A percentile compares a stretch with the other conserved stretches of the same genome.
Conservation (phyloP, 2,329 filamentous ascomycete genomes). For the Diplocarpon mali region DNA sequence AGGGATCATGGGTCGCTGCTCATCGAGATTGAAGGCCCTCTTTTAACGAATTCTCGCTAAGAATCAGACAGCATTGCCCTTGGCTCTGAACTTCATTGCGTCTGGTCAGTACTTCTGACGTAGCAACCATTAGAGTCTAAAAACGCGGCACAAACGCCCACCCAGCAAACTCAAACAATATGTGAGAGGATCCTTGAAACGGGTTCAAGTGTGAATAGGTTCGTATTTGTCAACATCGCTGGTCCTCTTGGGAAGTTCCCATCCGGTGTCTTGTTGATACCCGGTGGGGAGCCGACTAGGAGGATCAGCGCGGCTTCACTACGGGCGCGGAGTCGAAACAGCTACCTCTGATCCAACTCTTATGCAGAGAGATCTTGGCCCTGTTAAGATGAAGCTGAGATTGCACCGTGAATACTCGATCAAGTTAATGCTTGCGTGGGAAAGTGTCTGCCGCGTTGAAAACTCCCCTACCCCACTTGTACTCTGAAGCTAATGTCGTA, state of each 20-base stretch:
- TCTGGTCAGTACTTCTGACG: slow-evolving; percentile 61
- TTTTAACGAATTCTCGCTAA: slow-evolving; percentile 8
- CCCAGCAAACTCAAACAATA: slow-evolving; percentile 18
- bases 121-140: slow-evolving; percentile 33
- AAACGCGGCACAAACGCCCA: slow-evolving; percentile 43
- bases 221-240: slow-evolving; percentile 26
- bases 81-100: slow-evolving; percentile 83
- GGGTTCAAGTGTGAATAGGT: slow-evolving; percentile 28
- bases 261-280: slow-evolving; percentile 4
- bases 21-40: not conserved
- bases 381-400: slow-evolving; percentile 64
- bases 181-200: slow-evolving; percentile 11
- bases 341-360: slow-evolving; percentile 41
- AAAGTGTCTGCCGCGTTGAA: slow-evolving; percentile 83
- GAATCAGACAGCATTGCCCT: slow-evolving; percentile 51
- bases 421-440: slow-evolving; percentile 99
- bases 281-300: slow-evolving; percentile 3
- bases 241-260: slow-evolving; percentile 10
- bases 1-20: not conserved
- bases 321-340: slow-evolving; percentile 64
- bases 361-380: slow-evolving; percentile 18
- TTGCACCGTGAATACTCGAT: slow-evolving; percentile 93
- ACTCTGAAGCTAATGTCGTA: slow-evolving; percentile 32
- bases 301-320: slow-evolving; percentile 51
- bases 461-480: slow-evolving; percentile 27